Percentiles rank a stretch among this genome's conserved stretches.
Evolutionary conservation across 345 rosid genomes (phyloP).

Genomic region (Gynandropsis gynandra): DNA sequence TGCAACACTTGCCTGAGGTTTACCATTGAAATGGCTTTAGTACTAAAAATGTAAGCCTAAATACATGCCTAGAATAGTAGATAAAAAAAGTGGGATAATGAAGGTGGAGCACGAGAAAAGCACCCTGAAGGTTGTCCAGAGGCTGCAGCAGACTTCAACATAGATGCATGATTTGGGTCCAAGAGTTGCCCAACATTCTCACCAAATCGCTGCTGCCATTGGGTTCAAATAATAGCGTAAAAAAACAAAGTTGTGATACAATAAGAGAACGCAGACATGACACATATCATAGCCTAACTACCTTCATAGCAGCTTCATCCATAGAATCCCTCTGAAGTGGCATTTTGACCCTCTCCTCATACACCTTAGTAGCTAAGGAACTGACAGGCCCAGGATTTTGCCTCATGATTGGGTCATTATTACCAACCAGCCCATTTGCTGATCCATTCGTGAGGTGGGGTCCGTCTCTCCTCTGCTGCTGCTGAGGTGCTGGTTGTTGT

Average conservation of each 20-base stretch:
- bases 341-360: conserved; percentile 69
- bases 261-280: neutral
- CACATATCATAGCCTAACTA: conserved; percentile 21
- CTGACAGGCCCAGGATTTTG: conserved; percentile 71
- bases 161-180: conserved; percentile 84
- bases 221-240: conserved; percentile 6
- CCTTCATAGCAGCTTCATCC: conserved; percentile 84
- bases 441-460: conserved; percentile 71
- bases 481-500: conserved; percentile 23
- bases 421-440: conserved; percentile 74
- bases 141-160: conserved; percentile 72
- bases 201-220: conserved; percentile 66
- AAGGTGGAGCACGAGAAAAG: conserved; percentile 30
- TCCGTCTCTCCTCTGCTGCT: conserved; percentile 75
- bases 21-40: conserved; percentile 13
- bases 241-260: conserved; percentile 7
- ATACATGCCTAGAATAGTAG: no score
- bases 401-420: conserved; percentile 58
- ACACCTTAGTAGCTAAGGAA: conserved; percentile 80
- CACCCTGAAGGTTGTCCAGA: conserved; percentile 88
- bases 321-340: conserved; percentile 78
- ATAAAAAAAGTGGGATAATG: neutral
- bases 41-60: conserved; percentile 1
- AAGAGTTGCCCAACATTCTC: conserved; percentile 83
- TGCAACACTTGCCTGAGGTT: conserved; percentile 90